Evolutionary conservation across 2,329 filamentous ascomycete species (phyloP).

Genomic region (Fusarium subglutinans): DNA sequence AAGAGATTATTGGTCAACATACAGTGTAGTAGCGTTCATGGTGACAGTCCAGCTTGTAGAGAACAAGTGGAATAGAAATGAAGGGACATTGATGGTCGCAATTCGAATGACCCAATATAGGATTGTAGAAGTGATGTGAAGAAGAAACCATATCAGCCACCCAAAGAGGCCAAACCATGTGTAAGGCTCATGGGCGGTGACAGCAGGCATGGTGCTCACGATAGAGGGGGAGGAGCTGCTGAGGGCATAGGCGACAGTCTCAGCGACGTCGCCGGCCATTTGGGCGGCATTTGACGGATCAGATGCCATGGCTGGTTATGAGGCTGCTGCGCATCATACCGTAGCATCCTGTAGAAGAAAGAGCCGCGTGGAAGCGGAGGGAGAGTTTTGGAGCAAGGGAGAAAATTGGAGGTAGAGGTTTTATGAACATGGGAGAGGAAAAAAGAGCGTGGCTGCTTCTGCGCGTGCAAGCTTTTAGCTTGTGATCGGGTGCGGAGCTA

Average conservation of each 20-base stretch:
- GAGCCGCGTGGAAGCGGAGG: slow-evolving; percentile 35
- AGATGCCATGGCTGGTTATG: slow-evolving; percentile 52
- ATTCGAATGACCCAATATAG: slow-evolving; percentile 86
- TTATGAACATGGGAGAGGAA: slow-evolving; percentile 35
- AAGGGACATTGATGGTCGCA: slow-evolving; percentile 87
- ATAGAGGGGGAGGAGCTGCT: slow-evolving; percentile 50
- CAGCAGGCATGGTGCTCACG: slow-evolving; percentile 49
- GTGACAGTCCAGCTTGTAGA: slow-evolving; percentile 96
- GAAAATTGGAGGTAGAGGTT: slow-evolving; percentile 31
- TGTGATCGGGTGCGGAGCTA: slow-evolving; percentile 42
- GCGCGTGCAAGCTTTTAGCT: slow-evolving; percentile 39
- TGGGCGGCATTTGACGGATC: slow-evolving; percentile 51
- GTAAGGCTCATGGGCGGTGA: slow-evolving; percentile 51
- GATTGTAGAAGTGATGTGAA: slow-evolving; percentile 66
- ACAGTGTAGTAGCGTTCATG: slow-evolving; percentile 98
- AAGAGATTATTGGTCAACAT: slow-evolving; percentile 48
- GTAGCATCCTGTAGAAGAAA: slow-evolving; percentile 50
- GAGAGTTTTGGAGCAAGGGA: slow-evolving; percentile 23
- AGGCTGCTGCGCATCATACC: slow-evolving; percentile 42
- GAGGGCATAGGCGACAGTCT: slow-evolving; percentile 46
- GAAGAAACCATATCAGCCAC: slow-evolving; percentile 61
- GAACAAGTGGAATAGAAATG: slow-evolving; percentile 87
- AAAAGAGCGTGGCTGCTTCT: slow-evolving; percentile 33
- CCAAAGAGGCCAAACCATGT: slow-evolving; percentile 69
- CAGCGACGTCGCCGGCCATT: slow-evolving; percentile 46